A percentile compares a stretch with the other conserved stretches of the same genome.
phyloP scores from a whole-genome alignment of 352 stramenopile genomes.

The Globisporangium spiculum region DNA sequence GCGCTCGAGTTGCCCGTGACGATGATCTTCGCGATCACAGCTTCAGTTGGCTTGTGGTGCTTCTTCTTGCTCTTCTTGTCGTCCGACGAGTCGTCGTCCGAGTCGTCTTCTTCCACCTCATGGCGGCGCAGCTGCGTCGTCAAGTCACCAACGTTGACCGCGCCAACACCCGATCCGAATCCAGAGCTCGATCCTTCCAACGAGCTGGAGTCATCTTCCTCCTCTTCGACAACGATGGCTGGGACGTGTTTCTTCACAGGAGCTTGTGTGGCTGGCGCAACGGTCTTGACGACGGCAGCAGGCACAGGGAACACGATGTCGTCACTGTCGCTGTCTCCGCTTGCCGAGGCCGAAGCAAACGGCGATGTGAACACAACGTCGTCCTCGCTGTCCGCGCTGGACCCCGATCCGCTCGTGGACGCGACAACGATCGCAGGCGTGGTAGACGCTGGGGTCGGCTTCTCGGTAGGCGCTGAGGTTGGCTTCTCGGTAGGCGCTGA shows the following conservation, averaged over 20 bases:
- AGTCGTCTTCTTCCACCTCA: conserved; percentile 3
- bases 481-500: conserved; percentile 1
- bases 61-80: conserved; percentile 20
- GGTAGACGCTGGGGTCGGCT: conserved; percentile 5
- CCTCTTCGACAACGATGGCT: not conserved
- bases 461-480: conserved; percentile 1
- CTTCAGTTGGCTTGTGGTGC: conserved; percentile 17
- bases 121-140: conserved; percentile 14
- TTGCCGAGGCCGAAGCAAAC: not conserved
- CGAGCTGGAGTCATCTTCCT: not conserved
- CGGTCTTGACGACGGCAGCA: not conserved
- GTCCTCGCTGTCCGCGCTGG: not conserved
- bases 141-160: conserved; percentile 11
- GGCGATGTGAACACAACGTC: not conserved
- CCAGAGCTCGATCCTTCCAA: not conserved
- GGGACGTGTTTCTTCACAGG: not conserved
- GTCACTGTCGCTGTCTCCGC: not conserved
- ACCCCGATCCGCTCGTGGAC: conserved; percentile 3
- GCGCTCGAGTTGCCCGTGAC: conserved; percentile 55
- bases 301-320: conserved; percentile 7
- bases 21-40: conserved; percentile 46
- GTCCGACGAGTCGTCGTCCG: conserved; percentile 7
- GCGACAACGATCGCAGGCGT: conserved; percentile 1
- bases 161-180: not conserved
- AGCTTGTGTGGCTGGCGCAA: not conserved